Conservation (phyloP, 257 asterid species). For the Nicotiana undulata region DNA sequence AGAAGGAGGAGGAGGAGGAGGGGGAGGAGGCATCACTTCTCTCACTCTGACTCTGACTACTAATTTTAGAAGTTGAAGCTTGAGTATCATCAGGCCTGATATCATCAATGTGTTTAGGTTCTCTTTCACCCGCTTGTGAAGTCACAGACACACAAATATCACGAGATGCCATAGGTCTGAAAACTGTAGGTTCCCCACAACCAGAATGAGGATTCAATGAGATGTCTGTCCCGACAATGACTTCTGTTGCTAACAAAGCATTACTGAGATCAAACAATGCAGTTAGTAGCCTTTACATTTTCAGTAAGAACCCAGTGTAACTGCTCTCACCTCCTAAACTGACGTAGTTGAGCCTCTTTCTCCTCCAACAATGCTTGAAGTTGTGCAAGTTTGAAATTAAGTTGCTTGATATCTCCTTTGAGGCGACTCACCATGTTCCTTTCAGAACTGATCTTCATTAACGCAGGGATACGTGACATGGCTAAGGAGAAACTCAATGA, state of each 20-base stretch:
- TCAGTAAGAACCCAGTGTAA: slow-evolving; percentile 10
- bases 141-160: slow-evolving; percentile 26
- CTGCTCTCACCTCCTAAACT: slow-evolving; percentile 45
- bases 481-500: slow-evolving; percentile 55
- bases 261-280: slow-evolving; percentile 26
- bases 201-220: slow-evolving; percentile 19
- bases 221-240: slow-evolving; percentile 13
- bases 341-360: slow-evolving; percentile 52
- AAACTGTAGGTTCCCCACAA: slow-evolving; percentile 31
- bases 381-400: slow-evolving; percentile 62
- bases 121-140: slow-evolving; percentile 31
- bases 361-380: slow-evolving; percentile 62
- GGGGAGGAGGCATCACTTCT: slow-evolving; percentile 22
- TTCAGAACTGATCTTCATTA: slow-evolving; percentile 84
- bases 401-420: slow-evolving; percentile 74
- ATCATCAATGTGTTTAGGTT: slow-evolving; percentile 23
- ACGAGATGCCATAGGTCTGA: slow-evolving; percentile 19
- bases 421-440: slow-evolving; percentile 60
- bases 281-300: slow-evolving; percentile 12
- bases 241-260: slow-evolving; percentile 19
- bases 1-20: not conserved
- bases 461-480: slow-evolving; percentile 84
- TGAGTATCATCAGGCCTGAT: slow-evolving; percentile 25
- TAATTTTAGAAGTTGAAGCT: slow-evolving; percentile 27
- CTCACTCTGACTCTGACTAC: slow-evolving; percentile 25